Conservation (phyloP, 176 grass and related monocot species). For the Ensete glaucum region DNA sequence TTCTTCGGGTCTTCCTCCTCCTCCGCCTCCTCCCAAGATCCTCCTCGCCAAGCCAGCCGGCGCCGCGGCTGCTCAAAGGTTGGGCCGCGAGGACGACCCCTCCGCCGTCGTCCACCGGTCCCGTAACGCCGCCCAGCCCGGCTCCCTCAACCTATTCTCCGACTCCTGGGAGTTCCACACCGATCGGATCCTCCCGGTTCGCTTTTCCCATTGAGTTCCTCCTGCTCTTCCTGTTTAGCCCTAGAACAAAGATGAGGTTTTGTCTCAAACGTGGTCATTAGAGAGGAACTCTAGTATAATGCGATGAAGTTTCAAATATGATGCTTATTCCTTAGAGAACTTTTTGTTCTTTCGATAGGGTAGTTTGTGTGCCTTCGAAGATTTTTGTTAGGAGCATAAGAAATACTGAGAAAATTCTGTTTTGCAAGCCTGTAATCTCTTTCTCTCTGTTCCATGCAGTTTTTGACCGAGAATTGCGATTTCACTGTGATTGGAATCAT, state of each 20-base stretch:
- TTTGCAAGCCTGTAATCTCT: neutral
- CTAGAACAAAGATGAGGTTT: neutral
- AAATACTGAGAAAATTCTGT: neutral
- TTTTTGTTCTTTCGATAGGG: neutral
- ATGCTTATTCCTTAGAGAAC: neutral
- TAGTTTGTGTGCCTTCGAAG: neutral
- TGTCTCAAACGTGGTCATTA: neutral
- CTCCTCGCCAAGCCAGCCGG: constrained; percentile 67
- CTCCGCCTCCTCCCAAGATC: constrained; percentile 67
- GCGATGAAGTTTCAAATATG: neutral
- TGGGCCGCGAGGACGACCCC: constrained; percentile 23
- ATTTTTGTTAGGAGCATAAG: no score
- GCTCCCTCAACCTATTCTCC: constrained; percentile 61
- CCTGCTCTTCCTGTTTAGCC: neutral
- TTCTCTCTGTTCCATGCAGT: constrained; percentile 32
- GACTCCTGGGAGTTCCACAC: constrained; percentile 61
- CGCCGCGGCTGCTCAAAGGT: constrained; percentile 23
- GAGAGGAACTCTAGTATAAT: neutral
- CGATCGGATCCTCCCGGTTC: constrained; percentile 74
- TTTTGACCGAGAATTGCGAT: constrained; percentile 87
- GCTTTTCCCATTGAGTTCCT: constrained; percentile 2
- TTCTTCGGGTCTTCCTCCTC: constrained; percentile 30
- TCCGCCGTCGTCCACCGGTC: constrained; percentile 18
- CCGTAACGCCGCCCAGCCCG: constrained; percentile 47
- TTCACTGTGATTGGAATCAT: constrained; percentile 87